phyloP scores from a whole-genome alignment of 805 yeast genomes.

The Candida nanaspora region DNA sequence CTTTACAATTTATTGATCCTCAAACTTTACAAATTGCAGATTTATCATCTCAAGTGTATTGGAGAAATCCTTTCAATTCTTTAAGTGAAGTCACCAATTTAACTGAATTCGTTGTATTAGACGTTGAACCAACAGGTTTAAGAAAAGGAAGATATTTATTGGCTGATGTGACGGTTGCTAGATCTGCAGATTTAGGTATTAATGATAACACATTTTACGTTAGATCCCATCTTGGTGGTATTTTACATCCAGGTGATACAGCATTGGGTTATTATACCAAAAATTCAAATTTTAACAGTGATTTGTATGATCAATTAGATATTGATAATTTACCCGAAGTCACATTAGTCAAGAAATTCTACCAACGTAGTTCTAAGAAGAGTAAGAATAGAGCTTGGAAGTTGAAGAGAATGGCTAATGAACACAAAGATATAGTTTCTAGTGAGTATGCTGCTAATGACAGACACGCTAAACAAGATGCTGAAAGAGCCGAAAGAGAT shows the following conservation, averaged over 20 bases:
- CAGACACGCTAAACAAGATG: constrained; percentile 79
- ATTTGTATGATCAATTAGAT: constrained; percentile 67
- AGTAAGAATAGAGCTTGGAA: constrained; percentile 81
- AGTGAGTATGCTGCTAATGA: constrained; percentile 32
- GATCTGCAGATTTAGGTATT: constrained; percentile 80
- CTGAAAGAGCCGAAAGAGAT: constrained; percentile 88
- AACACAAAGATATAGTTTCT: constrained; percentile 84
- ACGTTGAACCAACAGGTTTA: constrained; percentile 86
- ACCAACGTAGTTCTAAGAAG: constrained; percentile 71
- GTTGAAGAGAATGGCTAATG: constrained; percentile 95
- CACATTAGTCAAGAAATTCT: constrained; percentile 80
- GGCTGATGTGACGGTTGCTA: constrained; percentile 89
- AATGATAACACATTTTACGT: constrained; percentile 80
- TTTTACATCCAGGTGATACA: constrained; percentile 94
- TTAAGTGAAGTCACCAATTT: constrained; percentile 70
- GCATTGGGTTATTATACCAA: constrained; percentile 84
- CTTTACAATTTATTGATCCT: constrained; percentile 84
- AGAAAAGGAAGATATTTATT: constrained; percentile 69
- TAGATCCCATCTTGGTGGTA: constrained; percentile 88
- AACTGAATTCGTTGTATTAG: constrained; percentile 83
- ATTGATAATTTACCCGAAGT: constrained; percentile 73
- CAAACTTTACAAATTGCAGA: constrained; percentile 72
- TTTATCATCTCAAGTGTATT: constrained; percentile 60
- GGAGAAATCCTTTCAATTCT: constrained; percentile 76
- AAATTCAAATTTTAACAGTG: constrained; percentile 85